These are phyloP conservation scores for Fraxinus platypoda DNA, from an alignment of 305 asterid genomes.

Conservation along the genomic window DNA sequence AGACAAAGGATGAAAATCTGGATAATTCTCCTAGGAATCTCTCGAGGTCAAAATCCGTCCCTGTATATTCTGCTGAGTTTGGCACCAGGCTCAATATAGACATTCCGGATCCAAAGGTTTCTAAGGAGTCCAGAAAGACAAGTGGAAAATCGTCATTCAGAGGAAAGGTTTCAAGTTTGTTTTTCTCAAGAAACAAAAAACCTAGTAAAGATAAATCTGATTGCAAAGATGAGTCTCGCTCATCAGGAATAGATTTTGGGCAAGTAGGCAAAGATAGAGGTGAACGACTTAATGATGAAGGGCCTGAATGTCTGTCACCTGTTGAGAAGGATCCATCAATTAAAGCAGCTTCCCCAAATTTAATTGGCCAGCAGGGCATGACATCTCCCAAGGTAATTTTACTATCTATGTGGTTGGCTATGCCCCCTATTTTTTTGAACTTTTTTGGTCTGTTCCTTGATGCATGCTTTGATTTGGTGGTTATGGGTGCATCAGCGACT, in stretches of 20 bases:
- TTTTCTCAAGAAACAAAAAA: slow-evolving; percentile 73
- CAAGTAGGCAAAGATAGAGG: slow-evolving; percentile 22
- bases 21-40: slow-evolving; percentile 43
- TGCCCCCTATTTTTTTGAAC: neutral
- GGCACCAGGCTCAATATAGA: slow-evolving; percentile 45
- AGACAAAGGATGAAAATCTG: slow-evolving; percentile 18
- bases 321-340: slow-evolving; percentile 25
- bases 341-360: slow-evolving; percentile 28
- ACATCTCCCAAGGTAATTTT: slow-evolving; percentile 44
- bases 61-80: slow-evolving; percentile 61
- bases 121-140: slow-evolving; percentile 46
- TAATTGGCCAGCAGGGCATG: slow-evolving; percentile 24
- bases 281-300: slow-evolving; percentile 21
- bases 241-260: slow-evolving; percentile 25
- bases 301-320: slow-evolving; percentile 29
- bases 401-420: neutral
- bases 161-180: slow-evolving; percentile 80
- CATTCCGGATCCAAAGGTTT: slow-evolving; percentile 32
- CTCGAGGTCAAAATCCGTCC: slow-evolving; percentile 83
- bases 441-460: neutral
- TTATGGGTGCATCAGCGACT: neutral
- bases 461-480: neutral
- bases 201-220: slow-evolving; percentile 52
- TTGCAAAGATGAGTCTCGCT: slow-evolving; percentile 41
- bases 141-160: slow-evolving; percentile 61